phyloP scores from a whole-genome alignment of 768 basidiomycete species.

The Rhizopogon vesiculosus region DNA sequence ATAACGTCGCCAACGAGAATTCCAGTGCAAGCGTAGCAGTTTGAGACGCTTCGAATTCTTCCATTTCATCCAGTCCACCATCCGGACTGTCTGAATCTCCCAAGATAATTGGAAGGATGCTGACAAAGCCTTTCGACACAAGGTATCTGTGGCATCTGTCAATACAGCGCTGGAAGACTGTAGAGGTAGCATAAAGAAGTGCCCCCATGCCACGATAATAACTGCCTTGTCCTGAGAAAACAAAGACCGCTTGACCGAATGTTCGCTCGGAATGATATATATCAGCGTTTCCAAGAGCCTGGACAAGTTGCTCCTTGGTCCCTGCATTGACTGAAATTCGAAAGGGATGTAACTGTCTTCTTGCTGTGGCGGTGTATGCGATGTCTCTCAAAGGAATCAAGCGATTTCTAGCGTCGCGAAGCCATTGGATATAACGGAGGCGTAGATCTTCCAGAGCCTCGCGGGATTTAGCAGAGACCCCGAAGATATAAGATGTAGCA shows the following conservation, averaged over 20 bases:
- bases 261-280: slow-evolving; percentile 25
- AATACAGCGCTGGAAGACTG: slow-evolving; percentile 45
- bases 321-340: slow-evolving; percentile 47
- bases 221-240: slow-evolving; percentile 72
- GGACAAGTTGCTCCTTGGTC: slow-evolving; percentile 40
- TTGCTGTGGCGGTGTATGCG: slow-evolving; percentile 65
- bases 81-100: slow-evolving; percentile 12
- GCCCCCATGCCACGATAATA: slow-evolving; percentile 65
- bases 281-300: slow-evolving; percentile 34
- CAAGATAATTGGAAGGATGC: slow-evolving; percentile 41
- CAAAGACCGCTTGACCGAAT: slow-evolving; percentile 45
- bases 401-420: slow-evolving; percentile 28
- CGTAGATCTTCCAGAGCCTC: slow-evolving; percentile 45
- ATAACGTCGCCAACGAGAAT: slow-evolving; percentile 57
- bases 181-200: slow-evolving; percentile 44
- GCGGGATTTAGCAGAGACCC: slow-evolving; percentile 57
- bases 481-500: slow-evolving; percentile 39
- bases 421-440: slow-evolving; percentile 41
- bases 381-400: slow-evolving; percentile 40
- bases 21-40: slow-evolving; percentile 56
- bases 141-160: slow-evolving; percentile 57
- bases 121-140: slow-evolving; percentile 42
- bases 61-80: slow-evolving; percentile 17
- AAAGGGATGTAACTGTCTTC: slow-evolving; percentile 50
- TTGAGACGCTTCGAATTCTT: slow-evolving; percentile 46